Conservation (phyloP, 2,329 filamentous ascomycete species). For the Beauveria medogensis region DNA sequence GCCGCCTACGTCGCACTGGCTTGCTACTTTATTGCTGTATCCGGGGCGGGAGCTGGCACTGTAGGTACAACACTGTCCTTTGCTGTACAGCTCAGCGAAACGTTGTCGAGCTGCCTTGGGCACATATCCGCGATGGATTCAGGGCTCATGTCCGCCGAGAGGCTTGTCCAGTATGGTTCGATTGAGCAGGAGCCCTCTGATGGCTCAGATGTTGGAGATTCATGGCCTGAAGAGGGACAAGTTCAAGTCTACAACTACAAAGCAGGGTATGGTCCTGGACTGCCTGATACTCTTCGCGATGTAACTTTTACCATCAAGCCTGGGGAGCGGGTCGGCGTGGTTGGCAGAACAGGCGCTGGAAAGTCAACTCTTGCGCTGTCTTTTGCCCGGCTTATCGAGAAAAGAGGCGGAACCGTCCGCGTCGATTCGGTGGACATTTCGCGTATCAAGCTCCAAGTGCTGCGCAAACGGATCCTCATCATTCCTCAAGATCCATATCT, state of each 20-base stretch:
- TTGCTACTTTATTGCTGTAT: conserved; percentile 49
- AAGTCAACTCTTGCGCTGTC: background rate
- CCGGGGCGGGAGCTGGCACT: conserved; percentile 49
- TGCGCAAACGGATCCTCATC: conserved; percentile 61
- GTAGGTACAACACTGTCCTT: conserved; percentile 63
- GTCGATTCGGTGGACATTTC: conserved; percentile 35
- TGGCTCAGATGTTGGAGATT: conserved; percentile 47
- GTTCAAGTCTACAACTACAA: conserved; percentile 59
- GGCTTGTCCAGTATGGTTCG: conserved; percentile 59
- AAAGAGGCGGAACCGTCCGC: background rate
- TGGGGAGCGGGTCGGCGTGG: conserved; percentile 47
- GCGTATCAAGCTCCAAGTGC: conserved; percentile 53
- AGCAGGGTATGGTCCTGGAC: conserved; percentile 56
- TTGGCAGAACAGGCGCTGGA: conserved; percentile 1
- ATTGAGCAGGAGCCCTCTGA: conserved; percentile 54
- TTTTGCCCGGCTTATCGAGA: background rate
- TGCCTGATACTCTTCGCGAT: conserved; percentile 57
- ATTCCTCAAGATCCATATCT: conserved; percentile 66
- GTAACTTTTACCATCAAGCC: conserved; percentile 51
- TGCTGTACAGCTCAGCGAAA: conserved; percentile 51
- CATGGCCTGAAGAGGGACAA: conserved; percentile 61
- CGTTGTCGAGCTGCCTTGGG: conserved; percentile 51
- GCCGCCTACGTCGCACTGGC: conserved; percentile 54
- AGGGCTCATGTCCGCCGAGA: conserved; percentile 62
- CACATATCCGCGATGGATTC: conserved; percentile 59